Evolutionary conservation across 768 basidiomycete genomes (phyloP), one percentile per base, ranked within the genome.

Genomic region (Fistulinella prunicolor): DNA sequence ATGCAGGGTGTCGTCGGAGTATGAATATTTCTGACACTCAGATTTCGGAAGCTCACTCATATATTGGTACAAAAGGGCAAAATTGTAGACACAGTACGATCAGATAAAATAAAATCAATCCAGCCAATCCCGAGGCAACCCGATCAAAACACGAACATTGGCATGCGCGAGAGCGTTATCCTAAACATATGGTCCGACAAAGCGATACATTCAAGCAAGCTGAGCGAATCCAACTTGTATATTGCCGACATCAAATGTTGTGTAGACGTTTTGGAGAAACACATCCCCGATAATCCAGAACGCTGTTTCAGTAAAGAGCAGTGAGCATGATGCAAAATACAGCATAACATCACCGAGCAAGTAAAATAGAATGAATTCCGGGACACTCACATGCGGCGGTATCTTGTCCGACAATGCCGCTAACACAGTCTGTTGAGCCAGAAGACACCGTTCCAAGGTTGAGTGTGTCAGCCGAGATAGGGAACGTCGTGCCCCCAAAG

Each of bases 201-300:
- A n/a, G n/a, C n/a, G n/a, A n/a, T 28, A 28, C 10, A 12, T 16
- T 46, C 35, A 47, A 10, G 57, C 48, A 17, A 59, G 49, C 14
- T 30, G 10, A 35, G 73, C 73, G 37, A 75, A 72, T 29, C 72
- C 70, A 16, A 74, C 72, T 20, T 51, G 59, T 1, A 28, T 48
- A 38, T 68, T 67, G 0, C 57, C 67, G 19, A 69, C 51, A 50
- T 74, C 70, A 50, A 76, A 75, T 1, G 51, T 57, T 3, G 73
- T 69, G 55, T 74, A 79, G 24, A 73, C 71, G 30, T 68, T 71
- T 47, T 59, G 65, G 40, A 77, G 55, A 68, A 78, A 74, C 12
- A 68, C 58, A 26, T 54, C 51, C 5, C 54, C 60, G 20, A 61
- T 2, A 0, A 51, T 28, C 57, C 60, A 62, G 26, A 47, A 44